Base-by-base conservation (phyloP, 2,329 filamentous ascomycete genomes). In the Dactylella cylindrospora region DNA sequence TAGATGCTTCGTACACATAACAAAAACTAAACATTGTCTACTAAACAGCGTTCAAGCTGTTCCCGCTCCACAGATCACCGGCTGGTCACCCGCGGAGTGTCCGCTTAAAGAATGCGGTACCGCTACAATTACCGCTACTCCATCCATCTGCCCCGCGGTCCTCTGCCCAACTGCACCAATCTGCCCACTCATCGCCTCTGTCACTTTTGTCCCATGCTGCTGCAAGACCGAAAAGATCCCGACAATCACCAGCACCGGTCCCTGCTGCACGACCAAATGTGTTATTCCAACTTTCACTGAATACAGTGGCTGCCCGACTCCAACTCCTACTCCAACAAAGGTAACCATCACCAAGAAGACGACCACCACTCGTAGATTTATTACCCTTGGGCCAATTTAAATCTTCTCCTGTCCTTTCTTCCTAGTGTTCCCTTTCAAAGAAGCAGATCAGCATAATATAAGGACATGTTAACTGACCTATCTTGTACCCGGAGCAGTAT, bases 211-310 rank as follows among this genome's bases (percentile, higher is more conserved):
- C 19, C 57, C 57, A 33, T 62, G 57, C 38, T 44, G 31, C 23
- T 62, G 57, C 41, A 49, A 49, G 39, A 39, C 43, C 17, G 29
- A 22, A 23, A 40, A 26, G 17, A 19, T 47, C 25, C 41, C 35
- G 32, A 54, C 49, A 12, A 22, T 35, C 2, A 62, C 49, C n/a
- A 23, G 44, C 12, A 50, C 43, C 10, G 41, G 29, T 25, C 57
- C 57, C 17, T 62, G 57, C 43, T 62, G 57, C 28, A 39, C 26
- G 5, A 62, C 57, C 13, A 44, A 47, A 33, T 62, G 57, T 25
- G 25, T 54, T 28, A 32, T 54, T 19, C 49, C 57, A 26, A 62
- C 57, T 1, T 36, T 29, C 2, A 62, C 57, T n/a, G 26, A 35
- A 1, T 62, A 62, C 41, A 35, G 38, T 19, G 41, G 43, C n/a